Conservation (phyloP, 257 asterid genomes). For the Gentiana dahurica region DNA sequence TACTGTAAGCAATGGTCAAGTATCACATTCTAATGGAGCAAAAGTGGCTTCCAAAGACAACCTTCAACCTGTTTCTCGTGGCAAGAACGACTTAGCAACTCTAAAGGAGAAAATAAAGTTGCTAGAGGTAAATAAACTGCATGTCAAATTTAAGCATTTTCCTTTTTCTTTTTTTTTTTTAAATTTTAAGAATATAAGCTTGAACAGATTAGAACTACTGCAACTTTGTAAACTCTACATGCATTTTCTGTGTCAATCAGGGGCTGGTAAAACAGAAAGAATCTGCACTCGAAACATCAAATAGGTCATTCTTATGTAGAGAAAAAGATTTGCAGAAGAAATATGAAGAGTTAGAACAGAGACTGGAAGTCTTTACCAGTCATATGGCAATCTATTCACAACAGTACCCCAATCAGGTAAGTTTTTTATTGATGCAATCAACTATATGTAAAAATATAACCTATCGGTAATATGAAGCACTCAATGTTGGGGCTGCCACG, state of each 20-base stretch:
- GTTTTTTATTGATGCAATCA: constrained; percentile 1
- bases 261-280: constrained; percentile 60
- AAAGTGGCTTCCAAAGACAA: constrained; percentile 7
- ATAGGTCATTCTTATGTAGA: constrained; percentile 50
- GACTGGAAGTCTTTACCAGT: constrained; percentile 38
- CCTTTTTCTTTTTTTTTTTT: too few species aligned
- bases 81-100: constrained; percentile 43
- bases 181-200: too few species aligned
- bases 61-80: constrained; percentile 14
- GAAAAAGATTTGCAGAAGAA: constrained; percentile 61
- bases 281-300: constrained; percentile 52
- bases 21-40: constrained; percentile 22
- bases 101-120: constrained; percentile 65
- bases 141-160: background rate
- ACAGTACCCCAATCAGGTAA: constrained; percentile 40
- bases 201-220: too few species aligned
- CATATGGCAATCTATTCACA: constrained; percentile 25
- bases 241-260: constrained; percentile 23
- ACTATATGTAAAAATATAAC: background rate
- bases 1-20: constrained; percentile 26
- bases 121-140: constrained; percentile 62
- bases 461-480: background rate
- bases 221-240: background rate
- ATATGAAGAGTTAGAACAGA: constrained; percentile 55
- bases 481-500: background rate